These are phyloP conservation scores for Jackrogersella multiformis DNA, from an alignment of 495 filamentous ascomycete species.

Conservation along the genomic window DNA sequence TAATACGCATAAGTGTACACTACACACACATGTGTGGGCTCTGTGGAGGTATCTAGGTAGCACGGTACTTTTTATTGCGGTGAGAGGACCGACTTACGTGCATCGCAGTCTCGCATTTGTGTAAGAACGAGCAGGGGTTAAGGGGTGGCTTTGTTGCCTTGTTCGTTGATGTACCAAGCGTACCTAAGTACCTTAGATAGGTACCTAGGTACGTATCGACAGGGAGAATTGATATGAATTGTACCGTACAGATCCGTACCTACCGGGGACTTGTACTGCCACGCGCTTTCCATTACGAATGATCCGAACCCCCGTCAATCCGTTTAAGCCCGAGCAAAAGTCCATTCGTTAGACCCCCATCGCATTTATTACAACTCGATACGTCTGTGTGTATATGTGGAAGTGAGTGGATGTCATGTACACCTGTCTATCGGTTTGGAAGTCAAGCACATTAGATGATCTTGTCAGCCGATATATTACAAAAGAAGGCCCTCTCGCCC, in stretches of 20 bases:
- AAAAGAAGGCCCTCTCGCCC: conserved; percentile 43
- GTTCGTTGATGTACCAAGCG: not conserved
- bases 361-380: conserved; percentile 38
- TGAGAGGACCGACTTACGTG: conserved; percentile 31
- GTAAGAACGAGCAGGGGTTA: conserved; percentile 30
- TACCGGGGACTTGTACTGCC: conserved; percentile 27
- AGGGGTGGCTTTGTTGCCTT: conserved; percentile 17
- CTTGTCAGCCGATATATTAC: conserved; percentile 40
- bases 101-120: conserved; percentile 37
- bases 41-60: conserved; percentile 17
- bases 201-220: conserved; percentile 1
- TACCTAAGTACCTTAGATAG: conserved; percentile 2
- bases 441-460: conserved; percentile 27
- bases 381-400: conserved; percentile 1
- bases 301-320: conserved; percentile 39
- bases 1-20: conserved; percentile 22
- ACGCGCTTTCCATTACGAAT: conserved; percentile 43
- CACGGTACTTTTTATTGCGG: conserved; percentile 40
- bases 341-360: conserved; percentile 40
- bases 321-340: conserved; percentile 46
- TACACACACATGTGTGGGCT: too few relatives aligned
- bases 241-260: conserved; percentile 7
- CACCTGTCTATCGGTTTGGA: conserved; percentile 18
- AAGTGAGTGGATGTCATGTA: not conserved
- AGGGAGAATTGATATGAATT: not conserved